Evolutionary conservation across 352 stramenopile species (phyloP), one percentile per base, ranked within the genome.

Genomic region (Lagenidium giganteum): DNA sequence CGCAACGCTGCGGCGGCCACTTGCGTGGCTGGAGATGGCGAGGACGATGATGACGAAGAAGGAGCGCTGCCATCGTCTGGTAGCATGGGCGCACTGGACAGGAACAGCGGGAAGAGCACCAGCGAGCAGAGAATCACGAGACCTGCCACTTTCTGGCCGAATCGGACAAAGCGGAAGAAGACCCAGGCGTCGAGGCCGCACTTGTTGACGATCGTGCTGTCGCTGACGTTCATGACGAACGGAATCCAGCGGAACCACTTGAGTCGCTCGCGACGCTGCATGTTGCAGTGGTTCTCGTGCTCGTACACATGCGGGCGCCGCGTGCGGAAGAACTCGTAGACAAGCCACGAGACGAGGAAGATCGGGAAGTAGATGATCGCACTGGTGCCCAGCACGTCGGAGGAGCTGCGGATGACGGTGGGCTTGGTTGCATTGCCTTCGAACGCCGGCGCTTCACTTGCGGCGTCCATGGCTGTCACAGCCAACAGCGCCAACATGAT

Each of bases 141-240:
- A 20, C 70, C 50, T 18, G 76, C 71, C 35, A 89, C 67, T 29
- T 86, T 85, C 27, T 82, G 69, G 8, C 71, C 65, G 31, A 92
- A 65, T 21, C 72, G 69, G 28, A 88, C 61, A 42, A 92, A 92
- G 37, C 74, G 77, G 47, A 90, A 45, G 41, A 90, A 73, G 44
- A 90, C 69, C 67, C 71, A 83, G 13, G 77, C 70, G 46, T 87
- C 74, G 45, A 90, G 56, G 0, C 77, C 77, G 34, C 77, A 86
- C 35, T 67, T 66, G 2, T 79, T 51, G 13, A 81, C 67, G 25
- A 90, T 73, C 28, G 73, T 51, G 27, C 57, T 47, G 48, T 90
- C 77, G n/a, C 61, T 45, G 16, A 87, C 51, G 18, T 41, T 47
- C 47, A 72, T 80, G 13, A 90, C 43, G 47, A 81, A 74, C 13